These are phyloP conservation scores for Xylaria acuta DNA, from an alignment of 495 filamentous ascomycete species.

Conservation along the genomic window DNA sequence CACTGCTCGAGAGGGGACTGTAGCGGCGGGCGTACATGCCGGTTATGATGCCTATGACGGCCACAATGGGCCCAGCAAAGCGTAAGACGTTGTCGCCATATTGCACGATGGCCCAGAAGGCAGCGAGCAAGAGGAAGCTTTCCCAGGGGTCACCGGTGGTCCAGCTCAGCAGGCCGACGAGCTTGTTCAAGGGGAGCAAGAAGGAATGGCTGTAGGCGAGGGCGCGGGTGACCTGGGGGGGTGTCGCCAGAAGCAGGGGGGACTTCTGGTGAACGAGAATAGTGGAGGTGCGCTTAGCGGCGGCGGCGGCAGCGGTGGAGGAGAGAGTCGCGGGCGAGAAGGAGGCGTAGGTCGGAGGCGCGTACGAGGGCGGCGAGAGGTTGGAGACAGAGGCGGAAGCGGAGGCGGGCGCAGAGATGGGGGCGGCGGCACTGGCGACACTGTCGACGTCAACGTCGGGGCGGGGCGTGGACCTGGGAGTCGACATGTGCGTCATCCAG, in stretches of 20 bases:
- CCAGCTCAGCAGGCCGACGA: conserved; percentile 89
- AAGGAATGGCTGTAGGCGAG: conserved; percentile 95
- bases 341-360: conserved; percentile 77
- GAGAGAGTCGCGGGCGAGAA: conserved; percentile 86
- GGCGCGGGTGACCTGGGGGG: conserved; percentile 88
- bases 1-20: conserved; percentile 84
- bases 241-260: conserved; percentile 89
- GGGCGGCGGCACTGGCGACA: conserved; percentile 28
- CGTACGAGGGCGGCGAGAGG: conserved; percentile 55
- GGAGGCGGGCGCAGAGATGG: conserved; percentile 67
- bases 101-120: conserved; percentile 83
- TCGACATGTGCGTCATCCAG: conserved; percentile 59
- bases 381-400: conserved; percentile 86
- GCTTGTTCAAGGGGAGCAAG: conserved; percentile 80
- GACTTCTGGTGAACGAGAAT: conserved; percentile 97
- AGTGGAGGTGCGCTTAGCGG: conserved; percentile 79
- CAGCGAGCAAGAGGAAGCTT: conserved; percentile 85
- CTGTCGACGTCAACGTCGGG: conserved; percentile 34
- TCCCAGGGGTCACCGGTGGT: conserved; percentile 93
- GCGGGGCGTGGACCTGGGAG: conserved; percentile 42
- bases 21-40: conserved; percentile 94
- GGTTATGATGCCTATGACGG: conserved; percentile 78
- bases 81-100: conserved; percentile 85
- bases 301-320: conserved; percentile 58
- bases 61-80: conserved; percentile 79